A percentile compares a stretch with the other conserved stretches of the same genome.
Evolutionary conservation across 257 asterid genomes (phyloP).

Genomic region (Salvia rosmarinus): DNA sequence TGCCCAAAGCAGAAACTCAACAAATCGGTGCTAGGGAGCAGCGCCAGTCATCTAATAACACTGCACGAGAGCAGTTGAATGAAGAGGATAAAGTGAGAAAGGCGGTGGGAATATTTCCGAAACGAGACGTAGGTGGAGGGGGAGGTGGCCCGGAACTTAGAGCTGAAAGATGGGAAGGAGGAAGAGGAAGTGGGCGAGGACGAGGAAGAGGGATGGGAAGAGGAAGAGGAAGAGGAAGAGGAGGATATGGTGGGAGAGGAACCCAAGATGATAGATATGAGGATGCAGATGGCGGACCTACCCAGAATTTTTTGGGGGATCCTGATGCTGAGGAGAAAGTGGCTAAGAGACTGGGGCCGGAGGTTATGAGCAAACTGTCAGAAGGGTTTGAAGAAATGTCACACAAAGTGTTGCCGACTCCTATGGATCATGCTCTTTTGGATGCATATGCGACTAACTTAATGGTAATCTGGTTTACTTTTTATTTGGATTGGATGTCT

Average conservation of each 20-base stretch:
- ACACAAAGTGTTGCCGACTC: constrained; percentile 67
- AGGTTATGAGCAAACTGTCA: constrained; percentile 49
- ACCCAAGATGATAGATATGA: constrained; percentile 36
- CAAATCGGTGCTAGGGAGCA: constrained; percentile 48
- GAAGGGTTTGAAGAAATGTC: constrained; percentile 74
- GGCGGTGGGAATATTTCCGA: constrained; percentile 58
- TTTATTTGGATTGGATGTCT: constrained; percentile 5
- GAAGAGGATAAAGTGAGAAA: constrained; percentile 44
- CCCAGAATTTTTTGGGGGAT: constrained; percentile 51
- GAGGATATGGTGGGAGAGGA: neutral
- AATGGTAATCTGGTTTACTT: constrained; percentile 47
- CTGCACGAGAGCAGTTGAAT: neutral
- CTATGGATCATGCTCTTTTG: constrained; percentile 57
- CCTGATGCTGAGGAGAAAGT: constrained; percentile 62
- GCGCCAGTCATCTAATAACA: constrained; percentile 11
- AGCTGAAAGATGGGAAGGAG: constrained; percentile 9
- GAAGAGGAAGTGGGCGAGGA: constrained; percentile 45
- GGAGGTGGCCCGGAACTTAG: constrained; percentile 32
- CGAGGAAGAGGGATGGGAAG: constrained; percentile 49
- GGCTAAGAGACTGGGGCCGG: constrained; percentile 76
- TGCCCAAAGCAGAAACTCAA: constrained; percentile 54
- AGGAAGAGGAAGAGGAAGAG: constrained; percentile 41
- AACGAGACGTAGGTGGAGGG: constrained; percentile 35
- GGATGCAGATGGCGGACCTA: constrained; percentile 47
- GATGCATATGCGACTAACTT: constrained; percentile 75